Evolutionary conservation across 371 early-diverging fungal species (phyloP), one percentile per base, ranked within the genome.

Genomic region (Chytridiales sp.): DNA sequence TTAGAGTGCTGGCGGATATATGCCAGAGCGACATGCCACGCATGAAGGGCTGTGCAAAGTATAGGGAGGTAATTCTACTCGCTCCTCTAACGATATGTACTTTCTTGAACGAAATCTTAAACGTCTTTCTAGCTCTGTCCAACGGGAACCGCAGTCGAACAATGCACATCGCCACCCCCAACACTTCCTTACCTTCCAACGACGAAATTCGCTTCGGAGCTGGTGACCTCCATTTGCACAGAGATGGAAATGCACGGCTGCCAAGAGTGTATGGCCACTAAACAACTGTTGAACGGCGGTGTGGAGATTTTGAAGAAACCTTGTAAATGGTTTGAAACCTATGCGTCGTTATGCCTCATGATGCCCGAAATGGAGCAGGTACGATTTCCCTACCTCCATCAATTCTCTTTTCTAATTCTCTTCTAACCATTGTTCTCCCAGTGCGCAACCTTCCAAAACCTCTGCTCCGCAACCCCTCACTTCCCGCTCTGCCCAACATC

Each of bases 211-310:
- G 76, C 77, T 22, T 65, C 71, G 1, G 60, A 73, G 9, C 69
- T 74, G 4, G 80, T 86, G 34, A 35, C 66, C 38, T 63, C 64
- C 67, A 86, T 86, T 41, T 86, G 87, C 59, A 61, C 60, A 22
- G 78, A 79, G 58, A 83, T 84, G 84, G 55, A 66, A 54, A 85
- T 85, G 84, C 70, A 64, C 38, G 86, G 83, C 9, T 86, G 85
- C 58, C 80, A 84, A 31, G 60, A 62, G 22, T 77, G 79, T 62
- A 61, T 62, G 30, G 70, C 76, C 26, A 11, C 61, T 22, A 15
- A 24, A n/a, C 31, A 4, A 17, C 3, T n/a, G 22, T n/a, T 15
- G n/a, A 38, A 27, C 40, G 2, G 53, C 34, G 39, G 5, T 27
- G 11, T n/a, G 22, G 27, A 21, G 1, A 15, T 11, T 13, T 26